These are phyloP conservation scores for Sarcodon sp. DNA, from an alignment of 768 basidiomycete genomes.

Conservation along the genomic window DNA sequence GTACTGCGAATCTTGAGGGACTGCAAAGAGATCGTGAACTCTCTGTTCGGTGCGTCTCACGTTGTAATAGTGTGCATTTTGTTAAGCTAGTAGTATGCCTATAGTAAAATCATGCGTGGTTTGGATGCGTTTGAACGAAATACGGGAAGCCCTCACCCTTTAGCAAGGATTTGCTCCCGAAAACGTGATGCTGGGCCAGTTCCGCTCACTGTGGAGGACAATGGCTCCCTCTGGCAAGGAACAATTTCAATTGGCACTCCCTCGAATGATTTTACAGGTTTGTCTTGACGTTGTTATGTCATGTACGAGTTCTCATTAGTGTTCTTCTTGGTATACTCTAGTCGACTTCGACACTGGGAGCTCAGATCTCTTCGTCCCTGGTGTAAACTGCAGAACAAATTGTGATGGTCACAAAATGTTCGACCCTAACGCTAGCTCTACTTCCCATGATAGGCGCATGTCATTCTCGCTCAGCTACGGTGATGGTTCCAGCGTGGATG, in stretches of 20 bases:
- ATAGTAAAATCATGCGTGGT: too few relatives aligned
- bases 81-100: too few relatives aligned
- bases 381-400: conserved; percentile 3
- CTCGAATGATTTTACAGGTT: conserved; percentile 14
- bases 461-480: conserved; percentile 22
- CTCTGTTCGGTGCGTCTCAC: too few relatives aligned
- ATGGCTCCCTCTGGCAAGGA: conserved; percentile 21
- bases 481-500: conserved; percentile 24
- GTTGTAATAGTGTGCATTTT: too few relatives aligned
- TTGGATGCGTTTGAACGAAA: too few relatives aligned
- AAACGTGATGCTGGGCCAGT: too few relatives aligned
- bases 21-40: too few relatives aligned
- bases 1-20: too few relatives aligned
- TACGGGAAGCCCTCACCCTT: too few relatives aligned
- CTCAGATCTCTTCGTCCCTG: conserved; percentile 22
- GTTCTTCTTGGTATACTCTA: not conserved
- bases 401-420: conserved; percentile 18
- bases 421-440: conserved; percentile 16
- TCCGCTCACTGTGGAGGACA: conserved; percentile 19
- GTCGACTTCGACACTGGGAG: conserved; percentile 27
- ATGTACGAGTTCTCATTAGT: not conserved
- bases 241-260: conserved; percentile 25
- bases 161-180: too few relatives aligned
- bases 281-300: not conserved
- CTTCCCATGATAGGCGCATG: conserved; percentile 14